A percentile compares a stretch with the other conserved stretches of the same genome.
These are phyloP conservation scores for Mycogone perniciosa DNA, from an alignment of 2,329 filamentous ascomycete species.

Conservation along the genomic window DNA sequence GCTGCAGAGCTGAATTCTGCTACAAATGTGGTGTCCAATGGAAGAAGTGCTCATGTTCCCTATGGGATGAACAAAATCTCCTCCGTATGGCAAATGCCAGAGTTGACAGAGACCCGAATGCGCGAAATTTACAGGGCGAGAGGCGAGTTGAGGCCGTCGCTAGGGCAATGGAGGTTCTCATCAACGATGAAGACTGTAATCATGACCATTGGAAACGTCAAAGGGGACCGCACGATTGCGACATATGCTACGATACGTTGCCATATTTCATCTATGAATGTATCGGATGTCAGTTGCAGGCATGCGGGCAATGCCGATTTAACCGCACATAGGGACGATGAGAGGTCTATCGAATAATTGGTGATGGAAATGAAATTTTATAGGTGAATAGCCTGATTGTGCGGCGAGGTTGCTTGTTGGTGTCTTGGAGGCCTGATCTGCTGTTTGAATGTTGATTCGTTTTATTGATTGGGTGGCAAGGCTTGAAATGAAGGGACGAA, in stretches of 20 bases:
- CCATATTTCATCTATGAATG: background rate
- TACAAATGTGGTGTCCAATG: slow-evolving; percentile 39
- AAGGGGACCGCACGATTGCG: background rate
- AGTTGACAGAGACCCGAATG: background rate
- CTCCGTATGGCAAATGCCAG: background rate
- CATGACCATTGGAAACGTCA: background rate
- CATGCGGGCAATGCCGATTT: background rate
- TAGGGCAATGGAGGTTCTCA: background rate
- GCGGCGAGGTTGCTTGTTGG: too few relatives aligned
- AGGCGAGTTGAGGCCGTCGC: background rate
- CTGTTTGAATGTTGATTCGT: too few relatives aligned
- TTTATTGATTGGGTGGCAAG: too few relatives aligned
- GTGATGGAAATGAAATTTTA: too few relatives aligned
- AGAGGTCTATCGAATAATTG: background rate
- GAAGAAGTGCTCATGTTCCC: slow-evolving; percentile 33
- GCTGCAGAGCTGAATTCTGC: slow-evolving; percentile 43
- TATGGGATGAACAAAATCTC: slow-evolving; percentile 29
- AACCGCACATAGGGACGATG: background rate
- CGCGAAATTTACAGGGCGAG: background rate
- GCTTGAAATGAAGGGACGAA: too few relatives aligned
- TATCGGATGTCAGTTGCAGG: background rate
- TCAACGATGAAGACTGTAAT: background rate
- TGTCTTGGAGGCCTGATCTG: too few relatives aligned
- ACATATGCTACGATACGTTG: background rate
- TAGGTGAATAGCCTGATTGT: too few relatives aligned